Conservation (phyloP, 2,329 filamentous ascomycete genomes). For the Pseudogymnoascus sp. region DNA sequence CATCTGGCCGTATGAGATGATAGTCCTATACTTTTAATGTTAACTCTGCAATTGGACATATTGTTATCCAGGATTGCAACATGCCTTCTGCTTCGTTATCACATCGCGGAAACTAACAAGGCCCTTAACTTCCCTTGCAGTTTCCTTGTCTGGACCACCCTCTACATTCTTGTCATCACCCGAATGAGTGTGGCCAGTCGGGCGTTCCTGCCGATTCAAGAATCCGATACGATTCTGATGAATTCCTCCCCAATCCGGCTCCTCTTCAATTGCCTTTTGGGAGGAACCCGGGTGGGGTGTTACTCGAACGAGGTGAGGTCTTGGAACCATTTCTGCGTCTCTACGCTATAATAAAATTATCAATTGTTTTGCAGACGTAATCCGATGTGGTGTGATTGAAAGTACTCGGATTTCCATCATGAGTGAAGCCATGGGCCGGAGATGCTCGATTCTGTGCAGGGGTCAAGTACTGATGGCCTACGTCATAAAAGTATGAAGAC, state of each 20-base stretch:
- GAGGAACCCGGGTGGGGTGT: conserved; percentile 34
- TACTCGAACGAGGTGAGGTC: not conserved
- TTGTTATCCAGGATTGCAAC: not conserved
- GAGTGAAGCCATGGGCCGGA: not conserved
- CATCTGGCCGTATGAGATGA: conserved; percentile 36
- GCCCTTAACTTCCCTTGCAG: conserved; percentile 20
- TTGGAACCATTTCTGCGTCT: not conserved
- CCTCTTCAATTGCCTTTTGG: conserved; percentile 33
- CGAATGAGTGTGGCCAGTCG: conserved; percentile 33
- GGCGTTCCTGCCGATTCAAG: conserved; percentile 30
- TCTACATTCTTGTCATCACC: conserved; percentile 21
- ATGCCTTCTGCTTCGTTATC: conserved; percentile 22
- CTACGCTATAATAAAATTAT: not conserved
- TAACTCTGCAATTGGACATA: not conserved
- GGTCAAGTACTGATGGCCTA: not conserved
- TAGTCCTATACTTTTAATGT: conserved; percentile 30
- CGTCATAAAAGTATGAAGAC: not conserved
- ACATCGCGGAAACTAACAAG: conserved; percentile 35
- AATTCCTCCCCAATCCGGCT: conserved; percentile 35
- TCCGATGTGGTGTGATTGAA: not conserved
- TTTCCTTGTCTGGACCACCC: conserved; percentile 3
- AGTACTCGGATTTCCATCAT: not conserved
- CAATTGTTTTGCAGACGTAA: not conserved
- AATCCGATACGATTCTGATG: conserved; percentile 36
- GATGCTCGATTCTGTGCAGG: not conserved